Evolutionary conservation across 73 alveolate species (phyloP), one percentile per base, ranked within the genome.

Genomic region (Stentor coeruleus): DNA sequence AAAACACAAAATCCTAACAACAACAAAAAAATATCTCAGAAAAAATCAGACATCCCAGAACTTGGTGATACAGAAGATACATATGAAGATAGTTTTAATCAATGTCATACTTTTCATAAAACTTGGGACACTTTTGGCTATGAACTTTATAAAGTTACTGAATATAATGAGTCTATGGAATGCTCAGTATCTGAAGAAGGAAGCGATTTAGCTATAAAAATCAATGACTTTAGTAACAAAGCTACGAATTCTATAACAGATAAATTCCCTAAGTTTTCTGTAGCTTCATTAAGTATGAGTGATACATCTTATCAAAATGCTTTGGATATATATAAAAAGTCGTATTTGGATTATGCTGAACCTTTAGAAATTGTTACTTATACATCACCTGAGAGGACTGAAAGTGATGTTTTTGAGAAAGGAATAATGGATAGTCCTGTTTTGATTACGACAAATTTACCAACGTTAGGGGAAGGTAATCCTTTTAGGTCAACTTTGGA

Each of bases 181-280:
- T 49, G 66, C 66, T 49, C 66, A 6, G 66, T 49, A 49, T 49
- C 66, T 6, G 66, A 49, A 11, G 66, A 49, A 49, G 66, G 66
- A 49, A 49, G 66, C 20, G 66, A 49, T 20, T 20, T 49, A 20
- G 66, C 66, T 11, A 11, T 20, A 11, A 49, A 49, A 49, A 6
- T 49, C 6, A 49, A 49, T 20, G 66, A 49, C 28, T 49, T 49
- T 20, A 49, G 66, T 20, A 49, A 11, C 28, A 49, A 49, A 49
- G 66, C 66, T 20, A 49, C 66, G 20, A 66, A 66, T 40, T 66
- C 79, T 28, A 20, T 66, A 14, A 40, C 79, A 20, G 79, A 66
- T 2, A 37, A 40, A 28, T 31, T 66, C 33, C 79, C 79, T 20
- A 66, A 66, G 33, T 66, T 66, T 2, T 66, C 79, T 28, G 14